Conservation (phyloP, 2,329 filamentous ascomycete species). For the Pseudophaeomoniella oleicola region DNA sequence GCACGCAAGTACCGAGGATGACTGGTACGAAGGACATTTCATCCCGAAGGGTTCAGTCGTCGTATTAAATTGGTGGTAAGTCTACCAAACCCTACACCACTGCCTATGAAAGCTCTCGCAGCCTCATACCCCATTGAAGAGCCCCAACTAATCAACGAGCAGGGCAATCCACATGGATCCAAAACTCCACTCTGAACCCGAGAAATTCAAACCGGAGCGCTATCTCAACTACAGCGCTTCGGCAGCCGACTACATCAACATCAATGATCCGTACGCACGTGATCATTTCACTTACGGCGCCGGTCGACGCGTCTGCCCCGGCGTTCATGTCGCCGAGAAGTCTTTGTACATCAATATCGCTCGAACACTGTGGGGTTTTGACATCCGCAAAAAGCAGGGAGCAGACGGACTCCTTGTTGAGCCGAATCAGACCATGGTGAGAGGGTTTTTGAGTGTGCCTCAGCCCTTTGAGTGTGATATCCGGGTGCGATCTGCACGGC, state of each 20-base stretch:
- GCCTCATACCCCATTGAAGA: background rate
- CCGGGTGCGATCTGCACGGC: conserved; percentile 15
- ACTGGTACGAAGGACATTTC: conserved; percentile 32
- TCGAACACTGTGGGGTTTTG: conserved; percentile 23
- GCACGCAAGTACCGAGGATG: conserved; percentile 33
- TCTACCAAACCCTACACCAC: conserved; percentile 29
- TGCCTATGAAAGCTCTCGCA: too few species aligned
- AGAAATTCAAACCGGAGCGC: conserved; percentile 24
- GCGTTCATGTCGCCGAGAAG: conserved; percentile 16
- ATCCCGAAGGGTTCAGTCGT: conserved; percentile 35
- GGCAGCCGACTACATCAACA: too few species aligned
- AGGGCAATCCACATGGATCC: background rate
- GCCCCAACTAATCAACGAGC: background rate
- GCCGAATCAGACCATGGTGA: conserved; percentile 19
- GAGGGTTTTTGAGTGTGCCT: conserved; percentile 21
- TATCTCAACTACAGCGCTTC: conserved; percentile 16
- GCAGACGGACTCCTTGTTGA: conserved; percentile 7
- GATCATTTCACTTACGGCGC: conserved; percentile 44
- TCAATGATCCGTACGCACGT: conserved; percentile 1
- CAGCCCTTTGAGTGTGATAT: conserved; percentile 17
- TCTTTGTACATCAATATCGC: conserved; percentile 40
- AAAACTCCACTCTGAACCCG: conserved; percentile 13
- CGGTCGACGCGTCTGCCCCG: conserved; percentile 34
- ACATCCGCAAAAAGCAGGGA: conserved; percentile 3
- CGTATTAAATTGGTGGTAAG: conserved; percentile 28